Conservation (phyloP, 352 stramenopile genomes). For the Phytophthora lateralis region DNA sequence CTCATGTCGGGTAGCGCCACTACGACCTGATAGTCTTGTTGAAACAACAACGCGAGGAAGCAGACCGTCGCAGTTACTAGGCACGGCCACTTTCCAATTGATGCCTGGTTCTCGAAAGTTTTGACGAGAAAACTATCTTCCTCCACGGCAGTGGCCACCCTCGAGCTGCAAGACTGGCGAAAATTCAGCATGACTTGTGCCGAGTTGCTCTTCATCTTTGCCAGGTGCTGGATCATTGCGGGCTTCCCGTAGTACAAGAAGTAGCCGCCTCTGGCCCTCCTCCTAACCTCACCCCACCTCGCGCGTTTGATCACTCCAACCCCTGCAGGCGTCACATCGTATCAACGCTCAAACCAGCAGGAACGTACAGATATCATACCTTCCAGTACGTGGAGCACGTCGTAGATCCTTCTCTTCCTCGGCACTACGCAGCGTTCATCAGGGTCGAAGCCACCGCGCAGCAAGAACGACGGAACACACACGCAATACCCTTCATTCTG, state of each 20-base stretch:
- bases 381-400: constrained; percentile 82
- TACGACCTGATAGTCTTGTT: constrained; percentile 34
- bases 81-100: constrained; percentile 54
- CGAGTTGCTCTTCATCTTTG: constrained; percentile 35
- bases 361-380: constrained; percentile 32
- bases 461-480: constrained; percentile 9
- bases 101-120: constrained; percentile 52
- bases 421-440: constrained; percentile 43
- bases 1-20: constrained; percentile 44
- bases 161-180: constrained; percentile 10
- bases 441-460: constrained; percentile 3
- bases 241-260: constrained; percentile 68
- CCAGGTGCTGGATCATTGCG: constrained; percentile 47
- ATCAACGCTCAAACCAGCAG: not conserved
- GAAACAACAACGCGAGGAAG: constrained; percentile 65
- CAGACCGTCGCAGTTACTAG: constrained; percentile 57
- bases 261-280: constrained; percentile 40
- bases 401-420: constrained; percentile 75
- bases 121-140: constrained; percentile 53
- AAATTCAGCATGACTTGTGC: constrained; percentile 27
- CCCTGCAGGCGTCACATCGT: constrained; percentile 34
- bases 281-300: constrained; percentile 36
- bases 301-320: constrained; percentile 67
- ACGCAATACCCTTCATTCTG: constrained; percentile 59
- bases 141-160: constrained; percentile 26